Base-by-base conservation (phyloP, 176 grass and related monocot genomes). In the Oryza rufipogon region DNA sequence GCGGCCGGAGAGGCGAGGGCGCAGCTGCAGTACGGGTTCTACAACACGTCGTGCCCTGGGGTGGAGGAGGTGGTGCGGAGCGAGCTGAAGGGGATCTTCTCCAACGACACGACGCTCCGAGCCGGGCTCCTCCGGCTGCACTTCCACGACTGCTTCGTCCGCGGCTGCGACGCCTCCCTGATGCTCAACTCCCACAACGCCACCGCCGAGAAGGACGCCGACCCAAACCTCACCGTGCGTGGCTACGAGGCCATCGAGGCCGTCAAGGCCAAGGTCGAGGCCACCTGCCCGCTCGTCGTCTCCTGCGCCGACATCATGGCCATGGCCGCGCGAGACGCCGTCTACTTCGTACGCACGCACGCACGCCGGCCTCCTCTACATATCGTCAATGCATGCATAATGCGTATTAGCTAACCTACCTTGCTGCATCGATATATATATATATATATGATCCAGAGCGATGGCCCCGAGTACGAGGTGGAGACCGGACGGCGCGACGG, bases 261-360 rank as follows among this genome's bases (percentile, higher is more conserved):
- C 49, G 42, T 92, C 66, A 95, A 95, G 85, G 84, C 48, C 17
- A 72, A n/a, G 70, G 58, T 92, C 38, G 90, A 95, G 90, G 73
- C n/a, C 8, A 19, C 38, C 3, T 95, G 93, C 71, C 85, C 81
- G 1, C 81, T 91, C 42, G 19, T 71, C 19, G 93, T 95, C 38
- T 92, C 93, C 51, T 95, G 90, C 87, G 83, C 90, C 33, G 90
- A 95, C 87, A 92, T 92, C 83, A 71, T 95, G 19, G 90, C 93
- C 28, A 90, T 95, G 74, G 93, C 93, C 0, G 90, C 93, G 3
- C 70, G 90, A 2, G 93, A 95, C 64, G 85, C 93, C 1, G 80
- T 95, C 14, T 79, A 70, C 11, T 80, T 73, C 38, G 88, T 94
- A 88, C 13, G 38, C 38, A 39, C 6, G 38, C 26, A 26, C 26